These are phyloP conservation scores for Coniosporium uncinatum DNA, from an alignment of 2,329 filamentous ascomycete genomes.

Conservation along the genomic window DNA sequence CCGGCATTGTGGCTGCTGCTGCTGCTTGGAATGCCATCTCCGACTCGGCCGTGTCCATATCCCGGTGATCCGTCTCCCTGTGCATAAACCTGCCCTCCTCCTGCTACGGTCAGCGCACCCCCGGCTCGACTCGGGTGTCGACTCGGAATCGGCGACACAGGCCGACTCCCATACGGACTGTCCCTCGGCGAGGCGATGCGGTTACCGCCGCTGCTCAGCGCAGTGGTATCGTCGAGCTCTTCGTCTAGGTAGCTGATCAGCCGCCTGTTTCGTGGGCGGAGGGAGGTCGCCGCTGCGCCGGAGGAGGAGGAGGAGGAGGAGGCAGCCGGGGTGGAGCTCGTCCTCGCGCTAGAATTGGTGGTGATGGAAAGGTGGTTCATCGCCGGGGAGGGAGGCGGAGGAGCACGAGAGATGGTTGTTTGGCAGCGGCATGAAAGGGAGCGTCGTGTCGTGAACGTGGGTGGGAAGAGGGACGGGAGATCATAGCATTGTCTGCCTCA, in stretches of 20 bases:
- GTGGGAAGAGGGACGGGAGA: too few species aligned
- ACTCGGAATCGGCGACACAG: constrained; percentile 33
- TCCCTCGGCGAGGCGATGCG: constrained; percentile 22
- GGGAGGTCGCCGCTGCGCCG: constrained; percentile 19
- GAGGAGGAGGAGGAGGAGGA: constrained; percentile 17
- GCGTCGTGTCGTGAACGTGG: too few species aligned
- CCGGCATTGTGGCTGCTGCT: not conserved
- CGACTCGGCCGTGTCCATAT: not conserved
- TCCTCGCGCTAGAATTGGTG: constrained; percentile 30
- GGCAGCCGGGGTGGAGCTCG: constrained; percentile 29
- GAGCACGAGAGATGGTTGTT: constrained; percentile 6
- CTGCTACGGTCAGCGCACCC: too few species aligned
- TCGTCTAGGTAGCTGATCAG: constrained; percentile 41
- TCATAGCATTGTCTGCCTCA: too few species aligned
- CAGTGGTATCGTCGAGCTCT: constrained; percentile 23
- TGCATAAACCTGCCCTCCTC: too few species aligned
- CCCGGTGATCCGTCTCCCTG: too few species aligned
- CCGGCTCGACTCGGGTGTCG: constrained; percentile 25
- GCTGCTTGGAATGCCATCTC: not conserved
- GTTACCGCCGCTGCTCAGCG: constrained; percentile 20
- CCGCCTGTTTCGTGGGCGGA: constrained; percentile 38
- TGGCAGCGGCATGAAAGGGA: too few species aligned
- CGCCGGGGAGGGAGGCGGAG: constrained; percentile 14
- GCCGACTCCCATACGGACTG: constrained; percentile 30
- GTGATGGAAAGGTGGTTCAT: constrained; percentile 28